Evolutionary conservation across 345 rosid genomes (phyloP).

Genomic region (Lagerstroemia speciosa): DNA sequence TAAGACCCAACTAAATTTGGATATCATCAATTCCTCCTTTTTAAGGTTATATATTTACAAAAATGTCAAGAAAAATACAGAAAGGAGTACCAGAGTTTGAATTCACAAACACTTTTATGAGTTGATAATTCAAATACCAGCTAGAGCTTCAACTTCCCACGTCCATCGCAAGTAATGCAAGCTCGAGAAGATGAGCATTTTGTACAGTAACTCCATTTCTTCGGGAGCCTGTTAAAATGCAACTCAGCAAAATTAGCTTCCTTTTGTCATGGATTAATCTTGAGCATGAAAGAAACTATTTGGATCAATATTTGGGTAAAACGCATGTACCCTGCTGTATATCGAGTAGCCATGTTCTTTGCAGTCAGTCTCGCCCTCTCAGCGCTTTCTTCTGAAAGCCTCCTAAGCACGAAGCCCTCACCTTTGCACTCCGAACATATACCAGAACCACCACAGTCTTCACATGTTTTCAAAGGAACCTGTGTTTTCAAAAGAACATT

Average conservation of each 20-base stretch:
- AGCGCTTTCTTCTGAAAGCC: conserved; percentile 57
- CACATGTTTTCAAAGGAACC: conserved; percentile 58
- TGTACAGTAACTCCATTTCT: conserved; percentile 97
- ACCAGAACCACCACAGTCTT: conserved; percentile 75
- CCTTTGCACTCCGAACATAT: conserved; percentile 85
- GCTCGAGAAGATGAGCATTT: conserved; percentile 81
- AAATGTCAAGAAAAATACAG: neutral
- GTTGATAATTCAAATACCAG: conserved; percentile 1
- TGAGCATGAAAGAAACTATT: neutral
- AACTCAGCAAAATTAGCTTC: neutral
- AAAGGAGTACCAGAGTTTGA: neutral
- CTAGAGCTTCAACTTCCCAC: conserved; percentile 55
- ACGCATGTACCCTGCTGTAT: conserved; percentile 74
- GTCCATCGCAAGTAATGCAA: conserved; percentile 59
- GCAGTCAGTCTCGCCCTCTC: conserved; percentile 70
- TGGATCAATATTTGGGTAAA: neutral
- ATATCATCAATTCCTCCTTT: neutral
- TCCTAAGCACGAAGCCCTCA: conserved; percentile 81
- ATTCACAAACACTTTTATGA: neutral
- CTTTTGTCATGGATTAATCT: neutral
- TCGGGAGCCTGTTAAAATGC: conserved; percentile 61
- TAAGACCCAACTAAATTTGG: neutral
- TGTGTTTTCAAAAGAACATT: conserved; percentile 21
- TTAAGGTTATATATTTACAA: neutral
- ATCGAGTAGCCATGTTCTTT: conserved; percentile 80